phyloP scores from a whole-genome alignment of 1,284 basidiomycete genomes.

The Melampsora allii-populina region DNA sequence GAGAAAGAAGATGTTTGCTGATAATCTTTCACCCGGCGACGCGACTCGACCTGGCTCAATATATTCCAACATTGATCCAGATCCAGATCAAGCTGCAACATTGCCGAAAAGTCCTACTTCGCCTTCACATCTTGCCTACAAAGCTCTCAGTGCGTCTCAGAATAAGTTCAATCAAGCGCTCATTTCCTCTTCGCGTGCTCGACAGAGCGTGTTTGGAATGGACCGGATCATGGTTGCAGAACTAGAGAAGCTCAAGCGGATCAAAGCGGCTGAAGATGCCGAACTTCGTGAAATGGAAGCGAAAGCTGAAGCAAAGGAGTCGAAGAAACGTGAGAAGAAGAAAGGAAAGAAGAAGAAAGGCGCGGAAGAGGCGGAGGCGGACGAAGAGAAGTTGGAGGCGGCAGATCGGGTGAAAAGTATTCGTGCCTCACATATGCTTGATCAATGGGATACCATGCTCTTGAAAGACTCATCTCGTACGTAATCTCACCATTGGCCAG shows the following conservation, averaged over 20 bases:
- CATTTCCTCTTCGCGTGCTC: conserved; percentile 28
- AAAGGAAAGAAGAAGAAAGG: conserved; percentile 33
- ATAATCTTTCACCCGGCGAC: conserved; percentile 33
- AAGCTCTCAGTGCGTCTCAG: conserved; percentile 17
- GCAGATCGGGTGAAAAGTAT: not conserved
- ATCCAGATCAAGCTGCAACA: not conserved
- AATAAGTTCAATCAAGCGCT: conserved; percentile 27
- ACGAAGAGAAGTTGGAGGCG: not conserved
- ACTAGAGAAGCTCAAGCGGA: conserved; percentile 37
- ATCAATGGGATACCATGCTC: conserved; percentile 33
- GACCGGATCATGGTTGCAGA: conserved; percentile 37
- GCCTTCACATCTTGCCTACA: conserved; percentile 21
- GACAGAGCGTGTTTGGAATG: conserved; percentile 40
- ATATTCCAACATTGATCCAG: conserved; percentile 11
- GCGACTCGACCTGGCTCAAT: conserved; percentile 30
- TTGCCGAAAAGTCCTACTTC: conserved; percentile 21
- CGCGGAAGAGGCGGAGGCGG: not conserved
- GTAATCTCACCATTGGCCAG: not conserved
- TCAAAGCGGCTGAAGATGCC: conserved; percentile 33
- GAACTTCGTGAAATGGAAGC: conserved; percentile 29
- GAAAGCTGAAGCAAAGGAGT: conserved; percentile 28
- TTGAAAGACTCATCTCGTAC: conserved; percentile 13
- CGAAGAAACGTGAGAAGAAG: conserved; percentile 23
- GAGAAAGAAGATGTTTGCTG: conserved; percentile 14
- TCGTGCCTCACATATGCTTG: conserved; percentile 7